Conservation (phyloP, 169 alveolate species). For the Plasmodium gonderi region DNA sequence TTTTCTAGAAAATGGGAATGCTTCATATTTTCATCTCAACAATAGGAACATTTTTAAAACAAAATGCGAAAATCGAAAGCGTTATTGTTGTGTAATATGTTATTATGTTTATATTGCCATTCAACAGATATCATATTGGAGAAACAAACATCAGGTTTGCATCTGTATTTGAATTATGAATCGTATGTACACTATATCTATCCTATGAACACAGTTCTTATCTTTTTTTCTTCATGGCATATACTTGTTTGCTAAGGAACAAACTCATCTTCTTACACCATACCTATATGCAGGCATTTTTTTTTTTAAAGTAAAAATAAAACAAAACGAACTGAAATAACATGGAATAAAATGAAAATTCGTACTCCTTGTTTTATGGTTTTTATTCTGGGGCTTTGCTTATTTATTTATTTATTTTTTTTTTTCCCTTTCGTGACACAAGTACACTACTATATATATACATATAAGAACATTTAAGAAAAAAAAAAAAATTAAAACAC, state of each 20-base stretch:
- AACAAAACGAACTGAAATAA: background rate
- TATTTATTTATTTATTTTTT: background rate
- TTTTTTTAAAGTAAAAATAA: background rate
- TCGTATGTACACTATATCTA: background rate
- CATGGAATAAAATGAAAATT: background rate
- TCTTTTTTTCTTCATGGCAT: background rate
- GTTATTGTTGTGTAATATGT: background rate
- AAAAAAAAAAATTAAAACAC: background rate
- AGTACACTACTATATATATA: background rate
- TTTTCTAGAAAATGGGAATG: too few relatives aligned
- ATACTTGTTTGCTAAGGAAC: background rate
- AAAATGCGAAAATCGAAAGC: background rate
- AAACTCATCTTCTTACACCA: background rate
- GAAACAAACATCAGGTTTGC: background rate
- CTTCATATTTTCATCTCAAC: background rate
- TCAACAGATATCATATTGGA: background rate
- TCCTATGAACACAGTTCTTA: background rate
- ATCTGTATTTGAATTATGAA: background rate
- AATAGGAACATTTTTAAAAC: background rate
- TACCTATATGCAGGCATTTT: background rate
- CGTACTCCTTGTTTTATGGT: background rate
- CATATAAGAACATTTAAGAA: background rate
- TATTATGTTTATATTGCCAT: background rate
- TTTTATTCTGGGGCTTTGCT: background rate
- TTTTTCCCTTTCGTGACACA: background rate